Evolutionary conservation across 192 early-diverging fungal genomes (phyloP).

Genomic region (Linnemannia schmuckeri): DNA sequence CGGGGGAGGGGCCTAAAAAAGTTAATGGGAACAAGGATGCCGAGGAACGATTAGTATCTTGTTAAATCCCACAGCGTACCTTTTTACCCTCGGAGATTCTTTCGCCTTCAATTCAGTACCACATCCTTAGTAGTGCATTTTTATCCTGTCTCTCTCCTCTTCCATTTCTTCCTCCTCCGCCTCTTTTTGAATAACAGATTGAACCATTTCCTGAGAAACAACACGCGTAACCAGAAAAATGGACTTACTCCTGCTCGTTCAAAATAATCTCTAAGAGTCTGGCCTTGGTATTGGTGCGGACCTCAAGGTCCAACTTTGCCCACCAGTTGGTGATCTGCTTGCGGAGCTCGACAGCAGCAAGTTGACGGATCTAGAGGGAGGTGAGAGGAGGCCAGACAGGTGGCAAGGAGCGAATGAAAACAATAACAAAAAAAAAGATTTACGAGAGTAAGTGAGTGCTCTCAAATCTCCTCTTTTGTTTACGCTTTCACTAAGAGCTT

Average conservation of each 20-base stretch:
- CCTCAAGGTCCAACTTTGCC: constrained; percentile 70
- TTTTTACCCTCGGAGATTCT: too few species aligned
- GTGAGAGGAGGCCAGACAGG: neutral
- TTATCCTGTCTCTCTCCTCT: too few species aligned
- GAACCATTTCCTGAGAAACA: neutral
- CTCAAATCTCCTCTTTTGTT: constrained; percentile 12
- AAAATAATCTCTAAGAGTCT: constrained; percentile 78
- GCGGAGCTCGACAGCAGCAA: constrained; percentile 89
- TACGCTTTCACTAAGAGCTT: neutral
- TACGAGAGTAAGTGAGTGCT: neutral
- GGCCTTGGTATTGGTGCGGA: constrained; percentile 72
- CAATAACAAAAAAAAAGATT: neutral
- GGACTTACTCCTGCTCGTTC: constrained; percentile 73
- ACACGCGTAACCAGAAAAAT: neutral
- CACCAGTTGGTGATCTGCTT: constrained; percentile 85
- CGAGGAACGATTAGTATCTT: neutral
- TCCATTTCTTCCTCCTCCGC: too few species aligned
- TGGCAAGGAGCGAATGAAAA: neutral
- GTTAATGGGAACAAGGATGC: neutral
- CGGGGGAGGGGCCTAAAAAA: constrained; percentile 72
- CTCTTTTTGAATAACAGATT: too few species aligned
- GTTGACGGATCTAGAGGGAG: constrained; percentile 72
- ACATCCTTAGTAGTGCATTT: too few species aligned
- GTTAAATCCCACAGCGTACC: neutral
- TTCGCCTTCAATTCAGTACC: too few species aligned